phyloP scores from a whole-genome alignment of 352 stramenopile genomes.

The Globisporangium spinosum region DNA sequence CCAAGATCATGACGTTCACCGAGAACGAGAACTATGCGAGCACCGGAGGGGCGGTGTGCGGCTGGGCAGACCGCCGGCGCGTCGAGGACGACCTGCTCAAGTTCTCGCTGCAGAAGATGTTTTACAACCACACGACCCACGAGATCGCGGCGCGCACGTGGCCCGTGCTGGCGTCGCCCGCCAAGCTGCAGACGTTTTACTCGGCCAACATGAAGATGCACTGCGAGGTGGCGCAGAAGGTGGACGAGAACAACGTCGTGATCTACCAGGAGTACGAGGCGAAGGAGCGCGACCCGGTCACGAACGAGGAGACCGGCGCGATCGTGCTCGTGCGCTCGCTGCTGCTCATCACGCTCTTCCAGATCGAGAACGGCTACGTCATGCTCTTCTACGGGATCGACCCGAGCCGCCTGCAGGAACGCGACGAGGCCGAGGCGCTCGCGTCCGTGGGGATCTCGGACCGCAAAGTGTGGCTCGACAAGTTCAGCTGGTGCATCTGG shows the following conservation, averaged over 20 bases:
- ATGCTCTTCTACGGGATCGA: slow-evolving; percentile 39
- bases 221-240: slow-evolving; percentile 26
- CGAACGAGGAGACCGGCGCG: slow-evolving; percentile 19
- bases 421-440: slow-evolving; percentile 20
- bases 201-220: slow-evolving; percentile 34
- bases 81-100: slow-evolving; percentile 33
- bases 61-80: slow-evolving; percentile 30
- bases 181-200: slow-evolving; percentile 25
- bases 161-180: slow-evolving; percentile 22
- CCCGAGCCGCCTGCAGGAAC: slow-evolving; percentile 18
- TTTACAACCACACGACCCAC: slow-evolving; percentile 16
- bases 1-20: slow-evolving; percentile 24
- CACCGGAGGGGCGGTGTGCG: slow-evolving; percentile 25
- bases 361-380: slow-evolving; percentile 30
- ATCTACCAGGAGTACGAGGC: slow-evolving; percentile 38
- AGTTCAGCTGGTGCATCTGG: slow-evolving; percentile 29
- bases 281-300: slow-evolving; percentile 15
- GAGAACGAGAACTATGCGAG: slow-evolving; percentile 22
- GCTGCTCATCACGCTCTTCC: slow-evolving; percentile 35
- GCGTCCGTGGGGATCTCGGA: slow-evolving; percentile 22
- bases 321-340: slow-evolving; percentile 27
- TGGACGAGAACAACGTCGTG: slow-evolving; percentile 35
- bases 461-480: slow-evolving; percentile 21
- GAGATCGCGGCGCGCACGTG: slow-evolving; percentile 22
- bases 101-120: slow-evolving; percentile 29